A percentile compares a stretch with the other conserved stretches of the same genome.
Conservation (phyloP, 2,329 filamentous ascomycete genomes). For the Calonectria pauciramosa region DNA sequence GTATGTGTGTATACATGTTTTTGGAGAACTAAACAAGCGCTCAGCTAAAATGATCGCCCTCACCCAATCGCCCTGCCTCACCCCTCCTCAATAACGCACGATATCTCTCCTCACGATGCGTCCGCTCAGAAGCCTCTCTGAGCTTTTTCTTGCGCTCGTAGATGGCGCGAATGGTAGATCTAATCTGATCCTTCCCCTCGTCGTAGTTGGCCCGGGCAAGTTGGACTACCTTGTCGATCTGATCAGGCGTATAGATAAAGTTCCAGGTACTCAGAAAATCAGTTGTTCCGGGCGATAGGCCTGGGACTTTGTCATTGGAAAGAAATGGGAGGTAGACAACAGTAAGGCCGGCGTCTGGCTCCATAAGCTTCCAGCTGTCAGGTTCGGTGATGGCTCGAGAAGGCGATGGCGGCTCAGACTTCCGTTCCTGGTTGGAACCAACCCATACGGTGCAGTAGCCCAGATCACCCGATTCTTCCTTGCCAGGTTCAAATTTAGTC, state of each 20-base stretch:
- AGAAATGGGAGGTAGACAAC: constrained; percentile 93
- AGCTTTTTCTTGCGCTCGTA: constrained; percentile 90
- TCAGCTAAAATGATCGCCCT: constrained; percentile 76
- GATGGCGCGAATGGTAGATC: constrained; percentile 84
- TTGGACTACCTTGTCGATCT: constrained; percentile 87
- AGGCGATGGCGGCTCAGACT: constrained; percentile 62
- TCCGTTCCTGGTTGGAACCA: constrained; percentile 83
- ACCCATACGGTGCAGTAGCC: constrained; percentile 97
- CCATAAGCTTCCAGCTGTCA: constrained; percentile 75
- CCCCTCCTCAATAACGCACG: constrained; percentile 64
- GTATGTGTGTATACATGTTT: constrained; percentile 33
- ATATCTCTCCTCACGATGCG: constrained; percentile 55
- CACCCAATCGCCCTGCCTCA: constrained; percentile 68
- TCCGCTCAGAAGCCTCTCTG: constrained; percentile 68
- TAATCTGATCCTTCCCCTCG: constrained; percentile 84
- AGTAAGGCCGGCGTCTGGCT: constrained; percentile 85
- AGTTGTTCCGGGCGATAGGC: constrained; percentile 84
- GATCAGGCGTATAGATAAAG: constrained; percentile 92
- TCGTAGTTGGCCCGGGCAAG: constrained; percentile 89
- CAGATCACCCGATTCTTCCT: constrained; percentile 71
- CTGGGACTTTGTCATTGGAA: constrained; percentile 82
- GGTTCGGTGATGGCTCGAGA: constrained; percentile 71
- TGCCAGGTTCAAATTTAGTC: constrained; percentile 56
- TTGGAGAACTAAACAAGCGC: background rate
- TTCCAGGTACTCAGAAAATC: constrained; percentile 98